Evolutionary conservation across 2,329 filamentous ascomycete species (phyloP), one percentile per base, ranked within the genome.

Genomic region (Exophiala mesophila): DNA sequence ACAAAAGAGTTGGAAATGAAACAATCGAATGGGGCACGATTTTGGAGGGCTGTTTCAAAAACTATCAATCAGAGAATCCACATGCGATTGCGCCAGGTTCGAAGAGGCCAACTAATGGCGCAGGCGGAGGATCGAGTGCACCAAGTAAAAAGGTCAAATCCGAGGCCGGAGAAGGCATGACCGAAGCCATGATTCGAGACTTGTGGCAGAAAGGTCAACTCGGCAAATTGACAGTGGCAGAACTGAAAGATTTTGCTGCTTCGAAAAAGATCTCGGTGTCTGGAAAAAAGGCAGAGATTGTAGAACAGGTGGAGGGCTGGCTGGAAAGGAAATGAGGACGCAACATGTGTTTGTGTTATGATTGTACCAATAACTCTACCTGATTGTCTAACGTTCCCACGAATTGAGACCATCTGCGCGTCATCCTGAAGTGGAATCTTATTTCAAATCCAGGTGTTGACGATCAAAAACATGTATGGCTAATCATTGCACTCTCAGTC

Each of bases 1-100:
- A 88, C 62, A 97, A 94, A 68, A 80, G 90, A 20, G 83, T 85
- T 1, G 89, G 88, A 0, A 77, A 79, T 2, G 86, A 88, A 57
- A 76, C 95, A 7, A 71, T 83, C 33, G 80, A 86, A 23, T 95
- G 89, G 82, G 82, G 85, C 3, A 70, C 77, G 24, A 72, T 76
- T 8, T 71, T 96, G 4, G 77, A 84, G 20, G 65, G 74, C 6
- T 78, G 81, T 44, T 73, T 70, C 52, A 62, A 65, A 8, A 59
- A 65, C 21, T 68, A 71, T 56, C 59, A 65, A 17, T 56, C 60
- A 8, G 59, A 62, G 9, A 63, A 65, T 8, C 61, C 72, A 5
- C 44, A 51, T 19, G 64, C 68, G 13, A 63, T 66, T 3, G 59
- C 63, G 10, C 66, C 66, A 0, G 67, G 71, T 16, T 63, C 65